Evolutionary conservation across 148 eudicot genomes (phyloP), one percentile per base, ranked within the genome.

Genomic region (Euryodendron excelsum): DNA sequence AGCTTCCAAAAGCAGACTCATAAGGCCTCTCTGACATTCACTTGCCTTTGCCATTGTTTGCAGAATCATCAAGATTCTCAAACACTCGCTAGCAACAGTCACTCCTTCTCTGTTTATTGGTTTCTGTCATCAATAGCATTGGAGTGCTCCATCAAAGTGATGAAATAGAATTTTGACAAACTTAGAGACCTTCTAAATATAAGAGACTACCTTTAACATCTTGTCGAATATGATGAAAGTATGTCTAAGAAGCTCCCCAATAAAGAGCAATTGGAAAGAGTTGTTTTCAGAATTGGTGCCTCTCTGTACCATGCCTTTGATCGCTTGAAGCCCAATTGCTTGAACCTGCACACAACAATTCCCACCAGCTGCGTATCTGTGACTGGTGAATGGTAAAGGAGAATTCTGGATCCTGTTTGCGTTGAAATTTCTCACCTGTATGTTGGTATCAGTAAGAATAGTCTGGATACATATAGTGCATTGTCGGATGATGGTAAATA

Each of bases 21-120:
- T 84, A 34, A 91, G 80, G 82, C 86, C 86, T 82, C 88, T 91
- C 83, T 87, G 93, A 78, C 89, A 89, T 69, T 89, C 91, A 76
- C 63, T 85, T 53, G 81, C 88, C 76, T 84, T 89, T 56, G 98
- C 87, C 71, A 93, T 82, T 56, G 97, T 86, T 66, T 96, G 98
- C 84, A 93, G 87, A 80, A 93, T 96, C 88, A 91, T 86, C 78
- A 96, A 80, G 81, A 90, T 88, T 87, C 84, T 93, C 87, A 96
- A 82, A 80, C 97, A 93, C 83, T 96, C 99, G 69, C 91, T 92
- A 76, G 83, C 89, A 82, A 96, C 80, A 73, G 91, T 82, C 71
- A 90, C 87, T 78, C 92, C 89, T 83, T 90, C 99, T 86, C 82
- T 81, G 33, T 86, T 87, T 77, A 89, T 82, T 58, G 93, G 86